These are phyloP conservation scores for Colletotrichum lupini DNA, from an alignment of 2,329 filamentous ascomycete species.

Conservation along the genomic window DNA sequence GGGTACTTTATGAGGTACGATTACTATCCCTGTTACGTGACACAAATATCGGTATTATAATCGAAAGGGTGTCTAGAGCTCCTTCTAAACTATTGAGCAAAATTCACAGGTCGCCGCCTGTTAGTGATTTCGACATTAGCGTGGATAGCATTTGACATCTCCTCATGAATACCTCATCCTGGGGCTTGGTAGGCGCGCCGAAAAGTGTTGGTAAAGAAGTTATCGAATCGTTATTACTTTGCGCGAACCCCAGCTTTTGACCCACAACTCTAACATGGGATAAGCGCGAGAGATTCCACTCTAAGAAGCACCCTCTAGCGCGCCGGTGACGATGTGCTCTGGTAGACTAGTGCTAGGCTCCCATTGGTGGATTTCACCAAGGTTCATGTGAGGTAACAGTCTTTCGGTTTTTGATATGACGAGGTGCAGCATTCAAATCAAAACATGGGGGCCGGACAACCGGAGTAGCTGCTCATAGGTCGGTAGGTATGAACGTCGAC, in stretches of 20 bases:
- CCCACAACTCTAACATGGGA: neutral
- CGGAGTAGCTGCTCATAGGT: neutral
- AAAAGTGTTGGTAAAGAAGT: neutral
- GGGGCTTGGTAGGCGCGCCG: no score
- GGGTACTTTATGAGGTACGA: no score
- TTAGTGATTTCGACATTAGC: no score
- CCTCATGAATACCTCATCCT: no score
- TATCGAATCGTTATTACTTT: neutral
- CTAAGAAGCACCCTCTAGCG: neutral
- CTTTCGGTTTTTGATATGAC: constrained; percentile 7
- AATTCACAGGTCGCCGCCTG: no score
- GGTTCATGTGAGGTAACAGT: neutral
- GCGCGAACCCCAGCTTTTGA: neutral
- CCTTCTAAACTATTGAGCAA: no score
- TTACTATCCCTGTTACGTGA: no score
- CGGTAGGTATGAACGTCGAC: neutral
- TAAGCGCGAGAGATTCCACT: neutral
- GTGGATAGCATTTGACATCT: no score
- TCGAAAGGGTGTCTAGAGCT: no score
- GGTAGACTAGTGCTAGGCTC: neutral
- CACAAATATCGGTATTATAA: no score
- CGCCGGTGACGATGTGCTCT: no score
- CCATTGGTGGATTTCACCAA: constrained; percentile 12
- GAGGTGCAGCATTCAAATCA: neutral
- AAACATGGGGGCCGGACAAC: neutral